Percentiles rank a stretch among this genome's conserved stretches.
Evolutionary conservation across 148 eudicot genomes (phyloP).

Genomic region (Spergularia bocconei): DNA sequence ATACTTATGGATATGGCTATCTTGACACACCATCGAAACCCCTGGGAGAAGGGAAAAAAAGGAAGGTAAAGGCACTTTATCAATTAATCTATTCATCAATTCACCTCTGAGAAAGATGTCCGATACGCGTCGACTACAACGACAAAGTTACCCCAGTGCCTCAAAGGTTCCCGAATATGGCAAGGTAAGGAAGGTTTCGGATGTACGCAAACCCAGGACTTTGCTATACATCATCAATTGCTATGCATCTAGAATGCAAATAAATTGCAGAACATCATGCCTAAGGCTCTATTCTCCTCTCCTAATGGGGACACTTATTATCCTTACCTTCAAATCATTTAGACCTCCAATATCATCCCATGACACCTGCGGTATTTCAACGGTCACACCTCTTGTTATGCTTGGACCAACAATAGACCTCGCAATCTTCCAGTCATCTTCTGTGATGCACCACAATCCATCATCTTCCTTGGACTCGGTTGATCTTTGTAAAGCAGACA

Average conservation of each 20-base stretch:
- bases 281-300: background rate
- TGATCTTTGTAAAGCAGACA: conserved; percentile 44
- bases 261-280: background rate
- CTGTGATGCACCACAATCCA: conserved; percentile 41
- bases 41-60: too few species aligned
- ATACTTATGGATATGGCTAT: too few species aligned
- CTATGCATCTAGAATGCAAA: background rate
- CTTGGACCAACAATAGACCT: conserved; percentile 79
- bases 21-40: too few species aligned
- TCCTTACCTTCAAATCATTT: conserved; percentile 65
- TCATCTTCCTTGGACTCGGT: conserved; percentile 33
- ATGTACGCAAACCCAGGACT: too few species aligned
- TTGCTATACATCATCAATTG: too few species aligned
- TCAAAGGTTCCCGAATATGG: too few species aligned
- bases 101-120: too few species aligned
- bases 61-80: too few species aligned
- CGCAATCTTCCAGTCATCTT: conserved; percentile 80
- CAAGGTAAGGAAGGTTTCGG: too few species aligned
- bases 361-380: conserved; percentile 80
- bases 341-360: conserved; percentile 98
- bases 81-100: too few species aligned
- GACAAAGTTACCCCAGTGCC: too few species aligned
- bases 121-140: too few species aligned
- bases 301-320: background rate
- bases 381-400: conserved; percentile 87